A percentile compares a stretch with the other conserved stretches of the same genome.
Conservation (phyloP, 2,329 filamentous ascomycete genomes). For the Bipolaris sorokiniana region DNA sequence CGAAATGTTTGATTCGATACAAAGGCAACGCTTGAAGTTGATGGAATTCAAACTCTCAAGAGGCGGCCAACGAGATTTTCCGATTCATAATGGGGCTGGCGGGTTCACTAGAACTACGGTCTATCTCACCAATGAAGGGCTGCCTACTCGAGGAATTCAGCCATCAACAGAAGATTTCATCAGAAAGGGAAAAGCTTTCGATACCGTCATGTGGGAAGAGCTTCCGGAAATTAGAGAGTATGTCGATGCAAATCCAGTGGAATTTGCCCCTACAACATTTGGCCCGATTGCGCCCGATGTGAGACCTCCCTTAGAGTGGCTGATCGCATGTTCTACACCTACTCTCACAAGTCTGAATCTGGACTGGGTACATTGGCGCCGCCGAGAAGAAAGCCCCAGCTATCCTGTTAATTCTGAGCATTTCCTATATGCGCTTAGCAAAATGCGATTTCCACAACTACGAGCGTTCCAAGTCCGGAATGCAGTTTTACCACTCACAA, state of each 20-base stretch:
- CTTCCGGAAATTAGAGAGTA: slow-evolving; percentile 35
- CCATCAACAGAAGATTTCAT: slow-evolving; percentile 21
- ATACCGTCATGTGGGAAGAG: slow-evolving; percentile 35
- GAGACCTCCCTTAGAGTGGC: slow-evolving; percentile 23
- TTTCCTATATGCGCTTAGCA: slow-evolving; percentile 38
- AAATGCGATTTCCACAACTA: slow-evolving; percentile 52
- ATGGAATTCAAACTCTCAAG: slow-evolving; percentile 37
- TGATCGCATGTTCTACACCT: slow-evolving; percentile 27
- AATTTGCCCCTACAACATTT: slow-evolving; percentile 1
- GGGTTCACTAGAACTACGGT: slow-evolving; percentile 40
- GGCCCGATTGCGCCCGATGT: slow-evolving; percentile 7
- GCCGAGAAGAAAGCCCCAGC: slow-evolving; percentile 19
- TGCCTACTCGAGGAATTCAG: slow-evolving; percentile 8
- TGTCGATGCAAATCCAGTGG: slow-evolving; percentile 21
- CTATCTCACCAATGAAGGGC: slow-evolving; percentile 22
- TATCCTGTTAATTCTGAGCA: slow-evolving; percentile 13
- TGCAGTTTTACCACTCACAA: slow-evolving; percentile 47
- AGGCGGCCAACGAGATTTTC: slow-evolving; percentile 33
- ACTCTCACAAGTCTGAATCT: slow-evolving; percentile 44
- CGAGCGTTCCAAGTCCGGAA: slow-evolving; percentile 56
- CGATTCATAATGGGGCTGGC: slow-evolving; percentile 43
- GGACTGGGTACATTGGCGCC: slow-evolving; percentile 46
- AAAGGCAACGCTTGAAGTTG: slow-evolving; percentile 26
- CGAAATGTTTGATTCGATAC: slow-evolving; percentile 17
- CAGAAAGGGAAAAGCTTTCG: slow-evolving; percentile 28